A percentile compares a stretch with the other conserved stretches of the same genome.
These are phyloP conservation scores for Lactifluus piperatus DNA, from an alignment of 768 basidiomycete species.

Conservation along the genomic window DNA sequence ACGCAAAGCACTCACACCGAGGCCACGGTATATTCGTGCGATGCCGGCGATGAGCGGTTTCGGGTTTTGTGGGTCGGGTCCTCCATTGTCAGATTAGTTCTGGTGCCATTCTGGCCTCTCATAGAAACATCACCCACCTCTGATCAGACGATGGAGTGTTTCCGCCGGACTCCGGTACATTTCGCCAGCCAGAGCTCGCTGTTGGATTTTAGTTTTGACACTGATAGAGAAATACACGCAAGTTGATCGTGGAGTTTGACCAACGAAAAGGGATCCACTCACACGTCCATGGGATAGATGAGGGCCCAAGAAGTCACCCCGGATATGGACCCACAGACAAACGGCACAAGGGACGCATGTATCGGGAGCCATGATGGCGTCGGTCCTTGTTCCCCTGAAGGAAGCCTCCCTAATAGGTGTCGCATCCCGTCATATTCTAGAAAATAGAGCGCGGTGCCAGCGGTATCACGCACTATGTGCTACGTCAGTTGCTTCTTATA, in stretches of 20 bases:
- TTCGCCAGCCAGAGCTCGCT: constrained; percentile 78
- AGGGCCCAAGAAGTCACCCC: constrained; percentile 53
- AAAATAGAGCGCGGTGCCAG: constrained; percentile 88
- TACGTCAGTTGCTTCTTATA: constrained; percentile 2
- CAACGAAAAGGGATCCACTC: constrained; percentile 25
- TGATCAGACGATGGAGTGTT: constrained; percentile 69
- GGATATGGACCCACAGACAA: constrained; percentile 83
- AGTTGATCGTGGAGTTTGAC: constrained; percentile 5
- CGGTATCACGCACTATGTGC: constrained; percentile 70
- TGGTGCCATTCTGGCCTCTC: neutral
- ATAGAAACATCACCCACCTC: constrained; percentile 42
- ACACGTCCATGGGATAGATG: constrained; percentile 95
- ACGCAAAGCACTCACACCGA: constrained; percentile 87
- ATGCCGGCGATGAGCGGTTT: constrained; percentile 71
- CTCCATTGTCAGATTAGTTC: constrained; percentile 29
- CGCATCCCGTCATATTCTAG: constrained; percentile 91
- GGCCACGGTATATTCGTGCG: constrained; percentile 81
- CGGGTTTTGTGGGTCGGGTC: constrained; percentile 71
- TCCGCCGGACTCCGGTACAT: constrained; percentile 60
- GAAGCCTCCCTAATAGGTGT: constrained; percentile 69
- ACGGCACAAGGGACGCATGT: constrained; percentile 70
- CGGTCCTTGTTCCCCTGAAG: constrained; percentile 71
- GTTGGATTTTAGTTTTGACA: constrained; percentile 94
- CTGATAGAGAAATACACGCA: constrained; percentile 30
- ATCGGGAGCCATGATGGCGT: constrained; percentile 86